Evolutionary conservation across 2,329 filamentous ascomycete species (phyloP), one percentile per base, ranked within the genome.

Genomic region (Monilinia polystroma): DNA sequence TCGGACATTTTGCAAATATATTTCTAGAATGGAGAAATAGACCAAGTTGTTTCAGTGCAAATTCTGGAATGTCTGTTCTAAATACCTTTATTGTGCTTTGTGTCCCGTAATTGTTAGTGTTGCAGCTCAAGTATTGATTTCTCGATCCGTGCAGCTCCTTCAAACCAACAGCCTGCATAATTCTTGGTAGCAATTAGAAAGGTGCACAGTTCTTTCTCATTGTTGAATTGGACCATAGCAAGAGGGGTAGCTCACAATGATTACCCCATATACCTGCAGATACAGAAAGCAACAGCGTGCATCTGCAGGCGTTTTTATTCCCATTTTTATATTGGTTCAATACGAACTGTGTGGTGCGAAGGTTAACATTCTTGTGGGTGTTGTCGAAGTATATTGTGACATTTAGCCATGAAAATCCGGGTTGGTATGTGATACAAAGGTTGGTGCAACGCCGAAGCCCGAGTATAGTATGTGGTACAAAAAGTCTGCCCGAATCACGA

Each of bases 11-110:
- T 43, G 35, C 16, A 23, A 49, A 8, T n/a, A 18, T 60, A 18
- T 18, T 18, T 35, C 47, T 41, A 58, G 16, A 51, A 49, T 4
- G 5, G 20, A 49, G 35, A 38, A 51, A 38, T 10, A 35, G 14
- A 23, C 23, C 43, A 49, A 51, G 45, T 20, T 60, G 57, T 29
- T 60, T 29, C 45, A 18, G 57, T 18, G 57, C 23, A 49, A 32
- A 14, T 23, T 49, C 14, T 45, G 57, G 32, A 14, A 60, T 38
- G 20, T 60, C 45, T 32, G 16, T 51, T 43, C 45, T 60, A 60
- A 60, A 60, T 60, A 60, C 57, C 20, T 51, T 51, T 51, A 6
- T 60, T 60, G 45, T 38, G 12, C 26, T 60, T 35, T 23, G 45
- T 60, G 14, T 51, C 20, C 29, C 57, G 35, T 47, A 8, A n/a